Percentiles rank a stretch among this genome's conserved stretches.
Conservation (phyloP, 306 rosid species). For the Aeschynomene evenia region DNA sequence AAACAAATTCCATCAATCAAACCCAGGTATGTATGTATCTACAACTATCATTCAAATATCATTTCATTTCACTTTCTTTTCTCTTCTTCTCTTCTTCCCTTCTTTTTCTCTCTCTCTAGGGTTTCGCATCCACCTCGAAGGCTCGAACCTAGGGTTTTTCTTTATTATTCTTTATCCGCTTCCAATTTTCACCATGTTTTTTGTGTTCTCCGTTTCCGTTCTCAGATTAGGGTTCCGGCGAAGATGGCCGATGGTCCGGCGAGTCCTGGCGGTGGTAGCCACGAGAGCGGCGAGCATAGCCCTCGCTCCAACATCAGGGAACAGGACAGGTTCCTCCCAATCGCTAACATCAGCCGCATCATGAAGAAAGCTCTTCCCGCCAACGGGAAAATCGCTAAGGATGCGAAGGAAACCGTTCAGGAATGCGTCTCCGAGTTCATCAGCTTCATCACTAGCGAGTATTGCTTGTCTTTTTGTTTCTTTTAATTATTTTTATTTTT, state of each 20-base stretch:
- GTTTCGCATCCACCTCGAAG: conserved; percentile 21
- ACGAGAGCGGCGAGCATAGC: conserved; percentile 89
- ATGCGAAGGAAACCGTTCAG: conserved; percentile 93
- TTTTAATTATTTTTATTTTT: not conserved
- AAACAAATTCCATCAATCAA: conserved; percentile 45
- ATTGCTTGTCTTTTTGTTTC: not conserved
- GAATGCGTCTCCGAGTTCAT: conserved; percentile 97
- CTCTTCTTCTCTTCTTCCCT: not conserved
- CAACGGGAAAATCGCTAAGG: conserved; percentile 93
- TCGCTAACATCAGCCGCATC: conserved; percentile 89
- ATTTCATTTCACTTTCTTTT: not conserved
- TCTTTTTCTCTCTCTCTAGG: conserved; percentile 11
- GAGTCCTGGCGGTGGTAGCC: conserved; percentile 89
- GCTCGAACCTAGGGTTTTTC: conserved; percentile 36
- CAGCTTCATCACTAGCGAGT: conserved; percentile 98
- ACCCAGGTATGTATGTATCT: conserved; percentile 29
- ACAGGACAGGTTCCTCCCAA: conserved; percentile 91
- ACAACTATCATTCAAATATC: not conserved
- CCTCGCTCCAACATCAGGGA: conserved; percentile 87
- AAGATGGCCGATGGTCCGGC: conserved; percentile 75
- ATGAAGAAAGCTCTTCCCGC: conserved; percentile 98
- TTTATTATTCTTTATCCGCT: too few relatives aligned
- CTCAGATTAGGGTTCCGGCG: conserved; percentile 50
- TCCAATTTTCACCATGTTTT: conserved; percentile 28
- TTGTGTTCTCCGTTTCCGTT: not conserved